These are phyloP conservation scores for Achaetomium macrosporum DNA, from an alignment of 2,329 filamentous ascomycete genomes.

Conservation along the genomic window DNA sequence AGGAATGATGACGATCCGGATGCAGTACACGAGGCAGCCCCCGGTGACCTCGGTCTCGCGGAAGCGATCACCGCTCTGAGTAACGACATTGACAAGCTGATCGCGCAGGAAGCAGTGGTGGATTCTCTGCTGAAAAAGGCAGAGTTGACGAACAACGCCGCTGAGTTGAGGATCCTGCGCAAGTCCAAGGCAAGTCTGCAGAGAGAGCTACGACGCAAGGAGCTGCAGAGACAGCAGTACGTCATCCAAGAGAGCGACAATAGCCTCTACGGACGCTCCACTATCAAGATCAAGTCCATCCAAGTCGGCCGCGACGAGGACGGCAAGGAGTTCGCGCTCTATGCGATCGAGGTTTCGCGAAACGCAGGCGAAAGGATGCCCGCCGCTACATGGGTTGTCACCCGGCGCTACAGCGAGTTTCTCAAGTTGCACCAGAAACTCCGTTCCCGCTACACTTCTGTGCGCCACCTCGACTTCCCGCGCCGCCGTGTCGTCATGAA, in stretches of 20 bases:
- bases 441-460: constrained; percentile 76
- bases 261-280: constrained; percentile 87
- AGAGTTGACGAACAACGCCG: constrained; percentile 93
- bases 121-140: constrained; percentile 90
- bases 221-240: constrained; percentile 94
- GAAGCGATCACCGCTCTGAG: constrained; percentile 89
- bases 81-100: constrained; percentile 82
- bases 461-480: constrained; percentile 86
- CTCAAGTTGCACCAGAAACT: constrained; percentile 90
- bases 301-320: constrained; percentile 90
- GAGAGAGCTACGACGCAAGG: constrained; percentile 86
- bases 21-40: constrained; percentile 87
- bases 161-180: constrained; percentile 81
- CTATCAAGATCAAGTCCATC: constrained; percentile 83
- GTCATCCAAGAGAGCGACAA: constrained; percentile 97
- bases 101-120: constrained; percentile 82
- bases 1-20: constrained; percentile 62
- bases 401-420: constrained; percentile 94
- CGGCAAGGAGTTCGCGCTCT: constrained; percentile 87
- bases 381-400: constrained; percentile 88
- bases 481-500: constrained; percentile 91
- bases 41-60: constrained; percentile 85
- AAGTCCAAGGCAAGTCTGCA: constrained; percentile 94
- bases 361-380: constrained; percentile 94
- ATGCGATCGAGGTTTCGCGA: constrained; percentile 84